Percentiles rank a stretch among this genome's conserved stretches.
phyloP scores from a whole-genome alignment of 768 basidiomycete species.

The Scleroderma citrinum region DNA sequence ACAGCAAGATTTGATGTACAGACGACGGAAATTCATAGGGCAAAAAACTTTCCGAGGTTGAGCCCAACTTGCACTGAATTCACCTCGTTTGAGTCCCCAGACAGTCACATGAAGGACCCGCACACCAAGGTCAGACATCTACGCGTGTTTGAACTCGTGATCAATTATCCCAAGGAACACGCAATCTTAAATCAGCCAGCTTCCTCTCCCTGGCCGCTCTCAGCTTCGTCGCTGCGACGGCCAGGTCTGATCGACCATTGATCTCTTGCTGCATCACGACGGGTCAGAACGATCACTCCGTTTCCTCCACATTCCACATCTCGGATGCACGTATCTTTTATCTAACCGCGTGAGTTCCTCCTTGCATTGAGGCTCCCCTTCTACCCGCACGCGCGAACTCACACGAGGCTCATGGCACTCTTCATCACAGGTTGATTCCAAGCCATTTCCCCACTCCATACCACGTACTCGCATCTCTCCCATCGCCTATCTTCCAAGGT shows the following conservation, averaged over 20 bases:
- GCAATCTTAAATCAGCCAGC: conserved; percentile 8
- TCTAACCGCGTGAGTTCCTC: conserved; percentile 14
- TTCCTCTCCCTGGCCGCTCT: not conserved
- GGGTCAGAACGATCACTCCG: not conserved
- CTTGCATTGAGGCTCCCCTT: not conserved
- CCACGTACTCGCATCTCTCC: conserved; percentile 17
- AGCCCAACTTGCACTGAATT: no score
- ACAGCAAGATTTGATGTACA: no score
- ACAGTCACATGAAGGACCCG: no score
- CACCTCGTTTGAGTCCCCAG: no score
- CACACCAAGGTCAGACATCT: no score
- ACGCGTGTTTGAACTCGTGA: no score
- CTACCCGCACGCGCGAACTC: conserved; percentile 37
- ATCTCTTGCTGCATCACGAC: not conserved
- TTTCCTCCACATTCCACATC: not conserved
- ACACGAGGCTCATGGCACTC: conserved; percentile 47
- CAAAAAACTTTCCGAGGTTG: no score
- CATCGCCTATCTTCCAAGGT: conserved; percentile 11
- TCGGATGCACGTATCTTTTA: conserved; percentile 9
- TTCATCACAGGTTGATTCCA: conserved; percentile 29
- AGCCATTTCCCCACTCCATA: conserved; percentile 2
- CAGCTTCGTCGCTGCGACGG: conserved; percentile 1
- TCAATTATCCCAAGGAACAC: conserved; percentile 9
- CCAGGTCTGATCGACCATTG: not conserved
- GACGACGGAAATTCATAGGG: no score